Evolutionary conservation across 2,329 filamentous ascomycete species (phyloP).

Genomic region (Neopestalotiopsis clavispora): DNA sequence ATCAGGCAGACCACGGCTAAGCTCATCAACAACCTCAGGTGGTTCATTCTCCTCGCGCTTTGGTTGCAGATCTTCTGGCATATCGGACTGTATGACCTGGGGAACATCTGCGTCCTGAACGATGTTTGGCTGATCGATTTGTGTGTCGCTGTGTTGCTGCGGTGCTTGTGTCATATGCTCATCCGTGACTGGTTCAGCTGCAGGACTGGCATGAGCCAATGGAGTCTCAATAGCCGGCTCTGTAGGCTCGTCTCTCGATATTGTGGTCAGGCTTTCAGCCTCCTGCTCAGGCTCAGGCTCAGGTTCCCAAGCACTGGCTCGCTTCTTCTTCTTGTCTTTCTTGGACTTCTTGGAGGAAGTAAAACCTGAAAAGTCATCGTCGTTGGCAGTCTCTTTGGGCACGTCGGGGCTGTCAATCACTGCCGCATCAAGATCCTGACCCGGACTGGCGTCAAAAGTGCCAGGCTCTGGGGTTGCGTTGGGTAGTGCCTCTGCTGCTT

Average conservation of each 20-base stretch:
- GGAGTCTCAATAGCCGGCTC: background rate
- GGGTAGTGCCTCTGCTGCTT: conserved; percentile 17
- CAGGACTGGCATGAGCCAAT: background rate
- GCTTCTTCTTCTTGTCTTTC: conserved; percentile 40
- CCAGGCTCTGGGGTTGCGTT: background rate
- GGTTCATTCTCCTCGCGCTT: background rate
- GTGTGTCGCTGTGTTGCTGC: background rate
- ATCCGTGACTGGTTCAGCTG: background rate
- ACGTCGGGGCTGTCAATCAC: background rate
- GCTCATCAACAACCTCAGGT: background rate
- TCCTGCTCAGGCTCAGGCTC: conserved; percentile 23
- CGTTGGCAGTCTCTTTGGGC: conserved; percentile 16
- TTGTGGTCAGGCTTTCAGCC: background rate
- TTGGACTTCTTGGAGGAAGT: conserved; percentile 35
- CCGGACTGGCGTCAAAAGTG: background rate
- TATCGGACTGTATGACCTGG: background rate
- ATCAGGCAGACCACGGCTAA: background rate
- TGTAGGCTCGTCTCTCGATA: background rate
- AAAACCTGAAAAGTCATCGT: conserved; percentile 25
- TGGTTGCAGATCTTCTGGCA: background rate
- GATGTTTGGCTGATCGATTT: background rate
- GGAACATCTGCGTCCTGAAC: background rate
- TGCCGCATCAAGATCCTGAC: conserved; percentile 20
- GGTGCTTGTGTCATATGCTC: background rate
- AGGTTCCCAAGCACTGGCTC: conserved; percentile 18